These are phyloP conservation scores for Phaffomyces opuntiae DNA, from an alignment of 805 yeast genomes.

Conservation along the genomic window DNA sequence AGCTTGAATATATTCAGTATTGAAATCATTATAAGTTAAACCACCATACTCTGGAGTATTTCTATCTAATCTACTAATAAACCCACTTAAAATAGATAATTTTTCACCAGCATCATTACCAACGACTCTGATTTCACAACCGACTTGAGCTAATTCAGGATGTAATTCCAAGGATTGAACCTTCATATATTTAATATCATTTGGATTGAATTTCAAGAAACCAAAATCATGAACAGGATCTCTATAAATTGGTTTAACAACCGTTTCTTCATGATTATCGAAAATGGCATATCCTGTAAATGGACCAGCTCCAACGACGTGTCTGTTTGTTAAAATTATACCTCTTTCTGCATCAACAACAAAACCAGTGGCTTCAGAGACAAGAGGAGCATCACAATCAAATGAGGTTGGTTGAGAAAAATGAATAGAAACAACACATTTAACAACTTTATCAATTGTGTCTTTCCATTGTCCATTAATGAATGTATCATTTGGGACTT, in stretches of 20 bases:
- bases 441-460: conserved; percentile 75
- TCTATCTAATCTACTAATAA: conserved; percentile 71
- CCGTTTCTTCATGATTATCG: conserved; percentile 91
- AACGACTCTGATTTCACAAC: conserved; percentile 87
- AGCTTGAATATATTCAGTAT: conserved; percentile 91
- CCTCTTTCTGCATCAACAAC: conserved; percentile 82
- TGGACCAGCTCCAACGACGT: conserved; percentile 94
- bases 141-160: conserved; percentile 86
- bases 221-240: conserved; percentile 97
- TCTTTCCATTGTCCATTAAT: conserved; percentile 55
- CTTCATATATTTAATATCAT: conserved; percentile 62
- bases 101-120: conserved; percentile 98
- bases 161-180: conserved; percentile 57
- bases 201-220: conserved; percentile 71
- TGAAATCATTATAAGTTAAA: conserved; percentile 83
- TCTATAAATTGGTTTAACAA: conserved; percentile 76
- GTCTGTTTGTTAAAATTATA: conserved; percentile 83
- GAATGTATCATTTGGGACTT: conserved; percentile 6
- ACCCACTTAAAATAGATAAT: conserved; percentile 80
- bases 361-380: conserved; percentile 92
- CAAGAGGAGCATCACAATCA: conserved; percentile 76
- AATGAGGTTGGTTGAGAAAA: conserved; percentile 82
- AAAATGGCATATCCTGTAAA: conserved; percentile 87
- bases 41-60: conserved; percentile 93
- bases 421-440: conserved; percentile 82